Evolutionary conservation across 2,329 filamentous ascomycete genomes (phyloP), one percentile per base, ranked within the genome.

Genomic region (Ophiostoma sp.): DNA sequence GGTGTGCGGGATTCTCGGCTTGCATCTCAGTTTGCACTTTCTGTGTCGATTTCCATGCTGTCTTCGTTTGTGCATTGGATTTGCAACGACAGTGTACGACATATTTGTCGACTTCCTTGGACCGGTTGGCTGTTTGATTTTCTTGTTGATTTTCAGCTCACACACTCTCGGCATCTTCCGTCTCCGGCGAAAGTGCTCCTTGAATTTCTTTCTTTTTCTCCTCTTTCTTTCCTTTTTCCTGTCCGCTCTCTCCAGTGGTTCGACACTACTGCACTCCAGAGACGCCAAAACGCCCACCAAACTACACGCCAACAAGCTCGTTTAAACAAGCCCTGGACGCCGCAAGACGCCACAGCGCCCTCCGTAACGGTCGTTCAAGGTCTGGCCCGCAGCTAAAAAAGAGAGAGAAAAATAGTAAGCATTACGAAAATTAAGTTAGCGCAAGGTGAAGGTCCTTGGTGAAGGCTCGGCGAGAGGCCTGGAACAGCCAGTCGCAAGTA

Each of bases 211-310:
- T 7, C 55, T 59, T 59, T 19, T 59, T n/a, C 55, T 59, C 3
- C 28, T 22, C 48, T 50, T 22, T 50, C 4, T 50, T 50, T 8
- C 48, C n/a, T n/a, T n/a, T 50, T 50, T 50, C 17, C 48, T 48
- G 17, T 48, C 12, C 11, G 3, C 5, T n/a, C n/a, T 50, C 17
- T 50, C n/a, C 48, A 50, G 48, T 22, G 7, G 31, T 39, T 39
- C 31, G 17, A 63, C 31, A 39, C 59, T 63, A 39, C 59, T 63
- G 59, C 59, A 63, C 57, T 61, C 57, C 57, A 61, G 57, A 17
- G 2, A n/a, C 57, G 31, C 19, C 31, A 36, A 57, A n/a, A n/a
- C n/a, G n/a, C n/a, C n/a, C n/a, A n/a, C n/a, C n/a, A n/a, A n/a
- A n/a, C n/a, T n/a, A n/a, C n/a, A n/a, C n/a, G n/a, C n/a, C n/a